Percentiles rank a stretch among this genome's conserved stretches.
These are phyloP conservation scores for Stentor roeselii DNA, from an alignment of 73 alveolate species.

Conservation along the genomic window DNA sequence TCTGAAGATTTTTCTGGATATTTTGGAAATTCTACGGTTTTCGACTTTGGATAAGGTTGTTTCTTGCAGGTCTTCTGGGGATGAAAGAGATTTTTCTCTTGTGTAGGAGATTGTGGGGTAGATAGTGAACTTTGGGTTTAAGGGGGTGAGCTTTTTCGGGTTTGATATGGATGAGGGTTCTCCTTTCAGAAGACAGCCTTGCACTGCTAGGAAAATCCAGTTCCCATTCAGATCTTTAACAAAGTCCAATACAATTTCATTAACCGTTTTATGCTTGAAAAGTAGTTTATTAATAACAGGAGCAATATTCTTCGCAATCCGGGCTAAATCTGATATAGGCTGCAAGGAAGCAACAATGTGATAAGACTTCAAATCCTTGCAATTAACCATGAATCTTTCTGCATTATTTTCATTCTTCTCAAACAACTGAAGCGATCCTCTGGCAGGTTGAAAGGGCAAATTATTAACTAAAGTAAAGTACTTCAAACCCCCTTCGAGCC, in stretches of 20 bases:
- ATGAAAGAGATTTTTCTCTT: background rate
- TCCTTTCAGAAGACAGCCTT: conserved; percentile 8
- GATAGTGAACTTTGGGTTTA: background rate
- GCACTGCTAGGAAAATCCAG: background rate
- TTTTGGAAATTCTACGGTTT: background rate
- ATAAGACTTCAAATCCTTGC: background rate
- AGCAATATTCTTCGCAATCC: background rate
- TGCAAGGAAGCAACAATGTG: background rate
- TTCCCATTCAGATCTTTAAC: background rate
- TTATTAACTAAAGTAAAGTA: background rate
- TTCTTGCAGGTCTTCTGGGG: background rate
- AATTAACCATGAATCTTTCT: background rate
- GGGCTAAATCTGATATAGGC: background rate
- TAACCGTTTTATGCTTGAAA: background rate
- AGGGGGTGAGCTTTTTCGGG: background rate
- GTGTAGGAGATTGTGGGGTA: background rate
- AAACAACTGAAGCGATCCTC: background rate
- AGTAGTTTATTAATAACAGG: background rate
- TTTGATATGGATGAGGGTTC: background rate
- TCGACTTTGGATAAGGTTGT: background rate
- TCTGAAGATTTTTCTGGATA: background rate
- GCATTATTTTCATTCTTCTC: background rate
- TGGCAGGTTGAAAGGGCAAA: background rate
- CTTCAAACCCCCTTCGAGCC: background rate
- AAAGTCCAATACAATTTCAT: background rate